Percentiles rank a stretch among this genome's conserved stretches.
Evolutionary conservation across 2,329 filamentous ascomycete species (phyloP).

Genomic region (Daldinia eschscholtzii): DNA sequence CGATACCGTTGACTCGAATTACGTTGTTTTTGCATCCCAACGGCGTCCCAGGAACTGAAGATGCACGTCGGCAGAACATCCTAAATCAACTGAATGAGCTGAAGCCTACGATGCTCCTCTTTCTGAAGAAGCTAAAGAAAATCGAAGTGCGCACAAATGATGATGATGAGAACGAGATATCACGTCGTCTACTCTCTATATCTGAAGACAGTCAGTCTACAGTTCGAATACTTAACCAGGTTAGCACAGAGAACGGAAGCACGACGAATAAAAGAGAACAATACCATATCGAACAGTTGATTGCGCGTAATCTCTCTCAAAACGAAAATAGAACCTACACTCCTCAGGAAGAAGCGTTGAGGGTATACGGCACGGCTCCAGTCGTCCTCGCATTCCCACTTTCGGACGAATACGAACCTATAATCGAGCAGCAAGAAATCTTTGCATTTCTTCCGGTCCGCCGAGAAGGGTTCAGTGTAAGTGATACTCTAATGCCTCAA

Average conservation of each 20-base stretch:
- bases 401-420: conserved; percentile 48
- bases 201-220: background rate
- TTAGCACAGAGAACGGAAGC: background rate
- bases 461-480: conserved; percentile 58
- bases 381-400: conserved; percentile 63
- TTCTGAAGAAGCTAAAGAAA: conserved; percentile 56
- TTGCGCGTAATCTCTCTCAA: conserved; percentile 48
- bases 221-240: background rate
- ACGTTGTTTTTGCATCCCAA: conserved; percentile 55
- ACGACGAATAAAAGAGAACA: background rate
- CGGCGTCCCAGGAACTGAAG: conserved; percentile 36
- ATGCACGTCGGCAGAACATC: conserved; percentile 47
- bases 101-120: conserved; percentile 57
- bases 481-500: background rate
- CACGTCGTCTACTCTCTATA: conserved; percentile 36
- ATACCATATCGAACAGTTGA: conserved; percentile 52
- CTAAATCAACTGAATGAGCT: conserved; percentile 55
- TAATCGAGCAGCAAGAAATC: conserved; percentile 57
- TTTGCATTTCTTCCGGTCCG: conserved; percentile 63
- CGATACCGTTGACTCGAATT: conserved; percentile 52
- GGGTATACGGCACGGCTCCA: conserved; percentile 49
- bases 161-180: conserved; percentile 25
- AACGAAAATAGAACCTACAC: conserved; percentile 55
- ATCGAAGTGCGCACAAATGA: conserved; percentile 53
- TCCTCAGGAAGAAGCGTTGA: conserved; percentile 43